Evolutionary conservation across 2,329 filamentous ascomycete genomes (phyloP), one percentile per base, ranked within the genome.

Genomic region (Chrysosporium queenslandicum): DNA sequence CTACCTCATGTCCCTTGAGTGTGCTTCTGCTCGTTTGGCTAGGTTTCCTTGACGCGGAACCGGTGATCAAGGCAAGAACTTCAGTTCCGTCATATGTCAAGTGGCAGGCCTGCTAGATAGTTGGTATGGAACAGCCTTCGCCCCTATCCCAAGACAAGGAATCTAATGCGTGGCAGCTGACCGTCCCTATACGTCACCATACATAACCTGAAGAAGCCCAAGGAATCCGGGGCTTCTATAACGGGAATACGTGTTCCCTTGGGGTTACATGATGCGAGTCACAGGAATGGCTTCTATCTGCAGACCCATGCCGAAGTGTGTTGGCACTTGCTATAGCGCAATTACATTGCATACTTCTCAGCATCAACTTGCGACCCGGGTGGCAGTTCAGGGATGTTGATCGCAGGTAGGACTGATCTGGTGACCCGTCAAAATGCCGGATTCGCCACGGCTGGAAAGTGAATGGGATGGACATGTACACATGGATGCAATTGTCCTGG

Each of bases 221-320:
- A 42, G 47, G 47, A 50, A 50, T 42, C 23, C 23, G 16, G 23
- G 37, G 14, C 25, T 42, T 50, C 18, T 32, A 25, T 9, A 16
- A 34, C 16, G 12, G 37, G 23, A 34, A 41, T 50, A 50, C 37
- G 47, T 50, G 45, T 47, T 27, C 20, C 7, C 9, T 47, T 27
- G 32, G 5, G 20, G 30, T 23, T 23, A 4, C 11, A 25, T 25
- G 12, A 27, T 37, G 20, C 37, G 11, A 23, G 18, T 23, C 18
- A 40, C 37, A 11, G 18, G 18, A 40, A 40, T 21, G 23, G n/a
- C 18, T 5, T 11, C 18, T 21, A 11, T 23, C 37, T 20, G 37
- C 23, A 20, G 18, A 5, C 6, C 37, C 18, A 23, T n/a, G 12
- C 23, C 4, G 11, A 7, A 34, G 25, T 50, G 47, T 20, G 47